Percentiles rank a stretch among this genome's conserved stretches.
Evolutionary conservation across 805 yeast genomes (phyloP).

Genomic region (Candida maris): DNA sequence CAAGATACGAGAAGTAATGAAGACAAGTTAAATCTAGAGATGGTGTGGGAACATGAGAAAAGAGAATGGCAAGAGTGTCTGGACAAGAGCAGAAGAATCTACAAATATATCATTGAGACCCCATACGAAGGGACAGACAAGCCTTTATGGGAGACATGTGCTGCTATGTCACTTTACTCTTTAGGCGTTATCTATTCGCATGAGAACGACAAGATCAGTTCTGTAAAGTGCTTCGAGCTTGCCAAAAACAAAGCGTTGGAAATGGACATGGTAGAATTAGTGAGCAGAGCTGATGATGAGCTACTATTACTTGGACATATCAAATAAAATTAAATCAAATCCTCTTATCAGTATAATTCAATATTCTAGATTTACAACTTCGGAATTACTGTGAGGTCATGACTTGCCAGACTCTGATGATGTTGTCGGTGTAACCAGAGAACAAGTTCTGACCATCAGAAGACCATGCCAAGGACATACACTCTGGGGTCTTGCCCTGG

Average conservation of each 20-base stretch:
- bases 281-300: conserved; percentile 63
- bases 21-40: conserved; percentile 7
- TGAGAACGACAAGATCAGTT: conserved; percentile 48
- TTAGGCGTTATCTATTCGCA: conserved; percentile 78
- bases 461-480: conserved; percentile 98
- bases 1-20: conserved; percentile 4
- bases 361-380: conserved; percentile 14
- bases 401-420: conserved; percentile 99
- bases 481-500: conserved; percentile 96
- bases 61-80: conserved; percentile 10
- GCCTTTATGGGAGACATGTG: conserved; percentile 7
- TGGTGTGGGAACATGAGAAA: conserved; percentile 10
- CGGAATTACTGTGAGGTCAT: conserved; percentile 72
- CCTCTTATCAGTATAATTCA: conserved; percentile 8
- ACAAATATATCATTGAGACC: conserved; percentile 14
- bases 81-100: conserved; percentile 19
- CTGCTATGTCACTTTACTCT: conserved; percentile 81
- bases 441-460: conserved; percentile 99
- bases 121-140: conserved; percentile 5
- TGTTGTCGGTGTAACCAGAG: conserved; percentile 99
- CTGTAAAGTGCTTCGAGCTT: conserved; percentile 61
- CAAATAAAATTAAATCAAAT: conserved; percentile 9
- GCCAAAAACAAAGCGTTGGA: conserved; percentile 68
- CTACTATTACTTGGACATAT: conserved; percentile 31
- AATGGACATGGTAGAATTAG: conserved; percentile 58